phyloP scores from a whole-genome alignment of 371 early-diverging fungal species.

The Coemansia sp. region DNA sequence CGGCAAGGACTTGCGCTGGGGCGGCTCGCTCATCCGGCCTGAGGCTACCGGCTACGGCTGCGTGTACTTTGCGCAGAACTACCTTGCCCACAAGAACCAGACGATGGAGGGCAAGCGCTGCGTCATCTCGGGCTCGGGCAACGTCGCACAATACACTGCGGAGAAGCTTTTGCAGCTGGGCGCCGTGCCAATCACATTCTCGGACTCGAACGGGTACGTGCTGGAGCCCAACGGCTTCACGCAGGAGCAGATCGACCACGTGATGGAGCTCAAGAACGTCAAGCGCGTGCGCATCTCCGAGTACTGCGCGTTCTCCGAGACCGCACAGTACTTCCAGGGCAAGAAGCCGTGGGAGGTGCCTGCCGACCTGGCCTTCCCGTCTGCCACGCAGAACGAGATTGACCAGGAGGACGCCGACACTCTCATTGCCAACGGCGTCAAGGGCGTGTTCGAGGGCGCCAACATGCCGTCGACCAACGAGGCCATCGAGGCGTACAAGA shows the following conservation, averaged over 20 bases:
- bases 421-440: slow-evolving; percentile 53
- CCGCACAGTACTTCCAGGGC: slow-evolving; percentile 50
- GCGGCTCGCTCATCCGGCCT: slow-evolving; percentile 55
- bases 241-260: slow-evolving; percentile 49
- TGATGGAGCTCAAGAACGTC: slow-evolving; percentile 54
- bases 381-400: slow-evolving; percentile 55
- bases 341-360: slow-evolving; percentile 54
- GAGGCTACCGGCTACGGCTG: slow-evolving; percentile 56
- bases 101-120: slow-evolving; percentile 53
- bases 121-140: slow-evolving; percentile 53
- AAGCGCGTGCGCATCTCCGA: slow-evolving; percentile 51
- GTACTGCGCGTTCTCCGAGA: slow-evolving; percentile 52
- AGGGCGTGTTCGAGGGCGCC: slow-evolving; percentile 54
- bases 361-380: slow-evolving; percentile 55
- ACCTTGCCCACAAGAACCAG: slow-evolving; percentile 48
- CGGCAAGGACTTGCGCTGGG: slow-evolving; percentile 53
- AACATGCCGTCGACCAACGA: slow-evolving; percentile 56
- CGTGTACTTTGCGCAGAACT: slow-evolving; percentile 56
- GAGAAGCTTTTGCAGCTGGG: slow-evolving; percentile 55
- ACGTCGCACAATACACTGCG: slow-evolving; percentile 55
- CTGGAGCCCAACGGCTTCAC: slow-evolving; percentile 54
- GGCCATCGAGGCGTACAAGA: slow-evolving; percentile 53
- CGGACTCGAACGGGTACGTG: slow-evolving; percentile 53
- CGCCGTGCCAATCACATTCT: slow-evolving; percentile 51
- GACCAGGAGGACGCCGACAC: slow-evolving; percentile 53